A percentile compares a stretch with the other conserved stretches of the same genome.
Evolutionary conservation across 345 rosid species (phyloP).

Genomic region (Salix udensis): DNA sequence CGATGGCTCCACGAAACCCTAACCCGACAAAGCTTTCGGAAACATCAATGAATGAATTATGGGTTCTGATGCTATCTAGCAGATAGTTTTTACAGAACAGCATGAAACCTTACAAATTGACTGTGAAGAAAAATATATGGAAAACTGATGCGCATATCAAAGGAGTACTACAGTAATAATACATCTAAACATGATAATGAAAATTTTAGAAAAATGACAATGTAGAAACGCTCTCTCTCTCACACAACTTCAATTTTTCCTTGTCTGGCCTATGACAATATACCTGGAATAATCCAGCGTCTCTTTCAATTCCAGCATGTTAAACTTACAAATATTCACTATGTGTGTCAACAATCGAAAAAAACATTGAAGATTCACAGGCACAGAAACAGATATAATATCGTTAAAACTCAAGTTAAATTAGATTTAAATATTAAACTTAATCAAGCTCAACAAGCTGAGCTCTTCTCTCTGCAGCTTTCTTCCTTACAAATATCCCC

Average conservation of each 20-base stretch:
- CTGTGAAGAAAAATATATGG: no score
- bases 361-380: not conserved
- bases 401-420: not conserved
- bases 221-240: not conserved
- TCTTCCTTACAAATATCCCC: constrained; percentile 95
- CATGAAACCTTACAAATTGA: not conserved
- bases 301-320: not conserved
- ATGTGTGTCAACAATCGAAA: constrained; percentile 3
- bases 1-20: not conserved
- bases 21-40: not conserved
- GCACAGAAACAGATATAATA: not conserved
- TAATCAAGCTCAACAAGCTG: constrained; percentile 75
- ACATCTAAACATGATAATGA: no score
- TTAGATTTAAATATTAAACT: constrained; percentile 7
- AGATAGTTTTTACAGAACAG: not conserved
- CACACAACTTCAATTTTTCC: not conserved
- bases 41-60: not conserved
- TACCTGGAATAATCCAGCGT: not conserved
- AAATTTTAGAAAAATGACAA: not conserved
- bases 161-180: no score
- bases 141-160: no score
- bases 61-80: not conserved
- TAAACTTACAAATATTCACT: not conserved
- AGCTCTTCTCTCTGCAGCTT: constrained; percentile 88
- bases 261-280: not conserved